Base-by-base conservation (phyloP, 2,329 filamentous ascomycete species). In the Aspergillus jensenii region DNA sequence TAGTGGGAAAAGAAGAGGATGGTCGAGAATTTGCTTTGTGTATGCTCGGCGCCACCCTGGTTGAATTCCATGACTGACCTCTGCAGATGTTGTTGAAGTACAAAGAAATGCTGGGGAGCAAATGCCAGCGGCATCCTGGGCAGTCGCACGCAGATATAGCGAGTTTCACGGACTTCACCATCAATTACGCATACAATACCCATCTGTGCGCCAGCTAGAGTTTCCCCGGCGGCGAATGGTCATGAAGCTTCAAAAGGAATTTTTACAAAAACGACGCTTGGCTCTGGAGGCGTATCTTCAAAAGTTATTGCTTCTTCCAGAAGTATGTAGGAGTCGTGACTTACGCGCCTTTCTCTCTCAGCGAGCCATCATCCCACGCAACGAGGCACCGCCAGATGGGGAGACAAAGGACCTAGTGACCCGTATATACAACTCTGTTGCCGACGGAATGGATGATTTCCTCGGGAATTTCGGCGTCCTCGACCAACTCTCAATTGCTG, bases 401-500 rank as follows among this genome's bases (percentile, higher is more conserved):
- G 90, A 90, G 74, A 89, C 84, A 71, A 84, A 76, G 73, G 73
- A 98, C 71, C 93, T 99, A 73, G 95, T 99, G 62, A 92, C 91
- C 0, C 87, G 95, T 4, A 87, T 99, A 48, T 99, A 98, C 77
- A 96, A 96, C 72, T 98, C 93, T 0, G 93, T 99, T 21, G 90
- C 93, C 0, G 95, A 99, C 70, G 95, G 96, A 35, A 96, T 99
- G 89, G 95, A 99, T 71, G 95, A 99, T 67, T 96, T 99, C 55
- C 80, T 99, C 3, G 95, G 95, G 56, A 98, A 96, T 70, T 93
- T 98, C 44, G 91, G 95, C 1, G 93, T 97, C 0, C 83, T 99
- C 31, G 95, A 99, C 67, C 95, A 98, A 72, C 84, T 99, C 6
- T 96, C 93, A 0, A 84, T 92, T 2, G 93, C 95, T 6, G 93